Evolutionary conservation across 2,329 filamentous ascomycete species (phyloP), one percentile per base, ranked within the genome.

Genomic region (Aspergillus caelatus): DNA sequence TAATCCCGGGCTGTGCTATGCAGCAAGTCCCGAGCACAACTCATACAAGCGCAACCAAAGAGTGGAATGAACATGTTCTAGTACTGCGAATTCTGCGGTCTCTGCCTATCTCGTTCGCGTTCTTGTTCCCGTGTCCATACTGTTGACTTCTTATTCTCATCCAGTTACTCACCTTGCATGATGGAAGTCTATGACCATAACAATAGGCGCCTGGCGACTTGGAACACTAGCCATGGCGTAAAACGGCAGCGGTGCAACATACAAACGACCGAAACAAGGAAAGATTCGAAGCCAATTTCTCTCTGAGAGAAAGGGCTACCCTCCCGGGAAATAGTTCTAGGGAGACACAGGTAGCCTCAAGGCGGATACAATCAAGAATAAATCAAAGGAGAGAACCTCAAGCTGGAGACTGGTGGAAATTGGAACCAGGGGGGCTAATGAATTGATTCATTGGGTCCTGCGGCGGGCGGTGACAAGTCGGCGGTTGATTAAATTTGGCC

Each of bases 111-210:
- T 45, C 10, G 39, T 34, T 19, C 50, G 39, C 52, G 57, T 60
- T 36, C 41, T 46, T 32, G 34, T 28, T 39, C 30, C 39, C 43
- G 32, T 28, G 48, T 41, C 57, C 58, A n/a, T 46, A 43, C 30
- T 58, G 26, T 12, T 32, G 12, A 7, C 45, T 43, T 34, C 30
- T 43, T 16, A 11, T 21, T 30, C 23, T 14, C 21, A 39, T 52
- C 12, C 54, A 26, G n/a, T 28, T 28, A 73, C 78, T 72, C 67
- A 82, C 81, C 80, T 77, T 64, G 91, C 91, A 84, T 94, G 91
- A 79, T 94, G 91, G 75, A 94, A 94, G 77, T 91, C 91, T 71
- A 94, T 91, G 63, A 94, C 90, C 67, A 89, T 88, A 56, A 94
- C 90, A 74, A 94, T 83, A 52, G 91, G 91, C 62, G 77, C 72